Conservation (phyloP, 140 eudicot genomes). For the Senecio squalidus region DNA sequence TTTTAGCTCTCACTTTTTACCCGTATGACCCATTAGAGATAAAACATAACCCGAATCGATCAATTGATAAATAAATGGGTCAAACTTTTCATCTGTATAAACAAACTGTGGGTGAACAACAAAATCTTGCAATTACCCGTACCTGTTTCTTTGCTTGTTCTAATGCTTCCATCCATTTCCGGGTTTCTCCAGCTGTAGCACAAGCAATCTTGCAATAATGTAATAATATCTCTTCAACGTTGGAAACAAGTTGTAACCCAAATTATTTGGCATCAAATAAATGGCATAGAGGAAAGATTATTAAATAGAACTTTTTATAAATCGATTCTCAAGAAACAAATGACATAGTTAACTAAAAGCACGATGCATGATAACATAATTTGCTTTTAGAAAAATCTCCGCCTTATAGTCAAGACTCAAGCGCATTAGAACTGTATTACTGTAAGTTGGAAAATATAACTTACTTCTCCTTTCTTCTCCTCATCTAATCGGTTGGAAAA, state of each 20-base stretch:
- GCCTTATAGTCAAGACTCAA: too few relatives aligned
- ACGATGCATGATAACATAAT: too few relatives aligned
- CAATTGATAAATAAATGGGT: neutral
- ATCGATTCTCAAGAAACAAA: too few relatives aligned
- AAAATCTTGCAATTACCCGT: neutral
- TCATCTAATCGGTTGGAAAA: conserved; percentile 88
- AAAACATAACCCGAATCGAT: neutral
- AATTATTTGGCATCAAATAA: neutral
- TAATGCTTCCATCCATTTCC: conserved; percentile 95
- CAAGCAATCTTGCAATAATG: conserved; percentile 85
- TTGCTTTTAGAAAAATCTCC: too few relatives aligned
- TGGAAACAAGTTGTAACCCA: neutral
- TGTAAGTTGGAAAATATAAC: conserved; percentile 17
- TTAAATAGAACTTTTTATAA: too few relatives aligned
- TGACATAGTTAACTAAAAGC: too few relatives aligned
- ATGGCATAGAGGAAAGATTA: too few relatives aligned
- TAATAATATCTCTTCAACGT: neutral
- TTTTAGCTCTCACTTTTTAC: too few relatives aligned
- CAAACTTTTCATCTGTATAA: too few relatives aligned
- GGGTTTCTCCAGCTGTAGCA: conserved; percentile 84
- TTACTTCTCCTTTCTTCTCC: conserved; percentile 92
- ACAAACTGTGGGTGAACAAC: neutral
- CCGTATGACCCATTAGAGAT: neutral
- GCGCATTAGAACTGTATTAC: too few relatives aligned
- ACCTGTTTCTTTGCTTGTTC: conserved; percentile 91